Evolutionary conservation across 2,329 filamentous ascomycete species (phyloP), one percentile per base, ranked within the genome.

Genomic region (Venturia effusa): DNA sequence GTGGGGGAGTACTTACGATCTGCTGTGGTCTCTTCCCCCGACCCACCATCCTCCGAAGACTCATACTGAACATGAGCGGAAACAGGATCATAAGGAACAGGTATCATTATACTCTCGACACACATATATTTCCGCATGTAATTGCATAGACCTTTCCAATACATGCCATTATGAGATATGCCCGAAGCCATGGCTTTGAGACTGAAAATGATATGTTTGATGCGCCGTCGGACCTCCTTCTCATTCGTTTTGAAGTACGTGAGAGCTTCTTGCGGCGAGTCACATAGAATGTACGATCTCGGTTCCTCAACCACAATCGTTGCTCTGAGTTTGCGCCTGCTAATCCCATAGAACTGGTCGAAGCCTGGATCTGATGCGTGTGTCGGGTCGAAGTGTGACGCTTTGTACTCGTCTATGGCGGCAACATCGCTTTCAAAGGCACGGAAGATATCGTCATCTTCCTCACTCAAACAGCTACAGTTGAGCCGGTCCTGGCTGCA

Each of bases 251-350:
- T 57, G 17, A 57, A 57, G 30, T 57, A 57, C 8, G 4, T n/a
- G 7, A 57, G 30, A 57, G 51, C 51, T 34, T 57, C 51, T 57
- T 57, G 51, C 30, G 51, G 51, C 51, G 51, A 57, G 51, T 57
- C 51, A 57, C 51, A 57, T 34, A 34, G 32, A 2, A 57, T 32
- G 27, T 32, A 57, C 6, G 51, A 57, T 57, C 19, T 57, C 7
- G 51, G 15, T 22, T 57, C 51, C 27, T 57, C 51, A n/a, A 34
- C 51, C 27, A 57, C 51, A 34, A 15, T n/a, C 5, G 15, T 34
- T 15, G 4, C n/a, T 19, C 6, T 27, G 30, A 19, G 19, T 19
- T 19, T 11, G 22, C 22, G 3, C 1, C 48, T 34, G 45, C n/a
- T 51, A 11, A 15, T 13, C 1, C 22, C 45, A 10, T 57, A 57